phyloP scores from a whole-genome alignment of 805 yeast genomes.

The Wickerhamomyces queroliae region DNA sequence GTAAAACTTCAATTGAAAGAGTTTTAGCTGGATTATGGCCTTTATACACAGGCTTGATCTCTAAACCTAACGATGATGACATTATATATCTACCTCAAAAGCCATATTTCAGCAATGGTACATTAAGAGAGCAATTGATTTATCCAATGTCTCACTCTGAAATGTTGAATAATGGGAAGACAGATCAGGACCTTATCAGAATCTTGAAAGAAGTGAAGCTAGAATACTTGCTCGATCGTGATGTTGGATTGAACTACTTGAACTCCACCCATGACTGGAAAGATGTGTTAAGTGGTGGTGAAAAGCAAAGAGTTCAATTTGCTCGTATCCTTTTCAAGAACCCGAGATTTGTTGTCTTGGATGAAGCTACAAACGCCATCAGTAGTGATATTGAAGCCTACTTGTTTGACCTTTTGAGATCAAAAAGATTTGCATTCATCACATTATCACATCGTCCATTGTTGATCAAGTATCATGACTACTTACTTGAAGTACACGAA shows the following conservation, averaged over 20 bases:
- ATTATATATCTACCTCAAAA: conserved; percentile 80
- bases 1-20: conserved; percentile 82
- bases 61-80: conserved; percentile 69
- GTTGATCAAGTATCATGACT: conserved; percentile 79
- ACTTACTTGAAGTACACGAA: conserved; percentile 59
- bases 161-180: conserved; percentile 65
- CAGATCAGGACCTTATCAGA: conserved; percentile 63
- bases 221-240: conserved; percentile 72
- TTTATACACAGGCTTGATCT: conserved; percentile 71
- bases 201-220: conserved; percentile 72
- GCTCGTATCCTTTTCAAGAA: conserved; percentile 79
- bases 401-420: conserved; percentile 68
- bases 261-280: conserved; percentile 65
- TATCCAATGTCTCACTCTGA: conserved; percentile 79
- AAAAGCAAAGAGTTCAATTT: conserved; percentile 83
- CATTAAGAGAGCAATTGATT: conserved; percentile 85
- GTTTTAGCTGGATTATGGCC: conserved; percentile 92
- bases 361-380: conserved; percentile 93
- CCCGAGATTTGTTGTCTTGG: conserved; percentile 78
- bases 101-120: conserved; percentile 78
- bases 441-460: conserved; percentile 83
- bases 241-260: conserved; percentile 39
- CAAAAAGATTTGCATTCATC: conserved; percentile 66
- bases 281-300: conserved; percentile 94
- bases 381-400: conserved; percentile 86